Conservation (phyloP, 768 basidiomycete genomes). For the Podaxis pistillaris region DNA sequence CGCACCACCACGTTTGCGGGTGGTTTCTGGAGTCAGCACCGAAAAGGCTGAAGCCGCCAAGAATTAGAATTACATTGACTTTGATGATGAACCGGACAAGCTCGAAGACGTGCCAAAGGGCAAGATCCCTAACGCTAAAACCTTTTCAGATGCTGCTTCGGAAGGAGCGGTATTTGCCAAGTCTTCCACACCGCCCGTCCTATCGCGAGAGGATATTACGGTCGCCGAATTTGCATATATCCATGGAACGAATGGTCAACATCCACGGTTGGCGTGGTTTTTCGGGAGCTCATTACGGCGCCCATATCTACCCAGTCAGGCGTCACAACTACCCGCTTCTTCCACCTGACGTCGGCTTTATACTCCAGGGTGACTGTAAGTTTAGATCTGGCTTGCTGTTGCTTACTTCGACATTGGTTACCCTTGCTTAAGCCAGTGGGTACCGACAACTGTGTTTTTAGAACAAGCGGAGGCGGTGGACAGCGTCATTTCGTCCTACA, state of each 20-base stretch:
- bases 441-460: constrained; percentile 38
- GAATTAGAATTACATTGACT: constrained; percentile 64
- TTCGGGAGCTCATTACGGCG: neutral
- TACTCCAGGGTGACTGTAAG: constrained; percentile 69
- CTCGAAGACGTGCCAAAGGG: constrained; percentile 72
- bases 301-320: neutral
- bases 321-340: constrained; percentile 25
- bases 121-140: constrained; percentile 40
- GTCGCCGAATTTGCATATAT: constrained; percentile 20
- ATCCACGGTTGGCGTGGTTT: neutral
- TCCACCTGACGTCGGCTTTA: constrained; percentile 53
- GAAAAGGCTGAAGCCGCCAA: constrained; percentile 76
- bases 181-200: constrained; percentile 24
- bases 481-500: constrained; percentile 79
- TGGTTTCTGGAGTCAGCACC: constrained; percentile 69
- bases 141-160: constrained; percentile 22
- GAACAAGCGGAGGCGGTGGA: constrained; percentile 69
- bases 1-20: constrained; percentile 51
- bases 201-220: constrained; percentile 23
- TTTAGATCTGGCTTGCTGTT: constrained; percentile 1
- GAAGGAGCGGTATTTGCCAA: constrained; percentile 18
- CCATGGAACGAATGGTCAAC: constrained; percentile 2
- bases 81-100: constrained; percentile 75
- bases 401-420: constrained; percentile 12
- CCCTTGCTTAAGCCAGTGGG: constrained; percentile 46